A percentile compares a stretch with the other conserved stretches of the same genome.
Evolutionary conservation across 495 filamentous ascomycete species (phyloP).

Genomic region (Podospora comata): DNA sequence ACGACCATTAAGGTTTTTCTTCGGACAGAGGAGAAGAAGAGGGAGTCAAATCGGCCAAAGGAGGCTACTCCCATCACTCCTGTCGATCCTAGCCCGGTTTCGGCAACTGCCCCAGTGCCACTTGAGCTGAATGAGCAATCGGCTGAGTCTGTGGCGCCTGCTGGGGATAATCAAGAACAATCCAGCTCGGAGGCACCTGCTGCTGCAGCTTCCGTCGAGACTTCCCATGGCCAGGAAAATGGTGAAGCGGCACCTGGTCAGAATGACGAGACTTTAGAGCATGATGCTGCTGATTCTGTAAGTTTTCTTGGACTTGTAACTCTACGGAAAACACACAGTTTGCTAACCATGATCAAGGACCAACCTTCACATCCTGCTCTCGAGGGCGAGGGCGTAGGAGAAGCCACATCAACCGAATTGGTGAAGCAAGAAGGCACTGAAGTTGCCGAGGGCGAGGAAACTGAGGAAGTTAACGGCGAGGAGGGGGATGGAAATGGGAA

Average conservation of each 20-base stretch:
- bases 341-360: slow-evolving; percentile 25
- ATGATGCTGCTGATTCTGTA: slow-evolving; percentile 14
- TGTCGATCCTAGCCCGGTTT: slow-evolving; percentile 33
- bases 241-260: slow-evolving; percentile 20
- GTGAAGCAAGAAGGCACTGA: slow-evolving; percentile 19
- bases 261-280: slow-evolving; percentile 9
- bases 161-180: slow-evolving; percentile 15
- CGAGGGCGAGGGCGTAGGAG: slow-evolving; percentile 12
- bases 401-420: slow-evolving; percentile 11
- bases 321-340: background rate
- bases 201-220: slow-evolving; percentile 14
- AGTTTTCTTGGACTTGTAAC: background rate
- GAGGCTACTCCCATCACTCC: slow-evolving; percentile 46
- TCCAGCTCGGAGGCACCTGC: slow-evolving; percentile 3
- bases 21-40: slow-evolving; percentile 82
- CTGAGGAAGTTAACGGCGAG: slow-evolving; percentile 28
- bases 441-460: slow-evolving; percentile 27
- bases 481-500: slow-evolving; percentile 33
- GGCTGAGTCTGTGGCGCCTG: slow-evolving; percentile 3
- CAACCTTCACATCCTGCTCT: slow-evolving; percentile 9
- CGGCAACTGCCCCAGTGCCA: slow-evolving; percentile 22
- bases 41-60: slow-evolving; percentile 56
- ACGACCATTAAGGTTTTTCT: slow-evolving; percentile 88
- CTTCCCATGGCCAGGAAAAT: slow-evolving; percentile 26
- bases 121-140: slow-evolving; percentile 16